These are phyloP conservation scores for Cruciata laevipes DNA, from an alignment of 257 asterid genomes.

Conservation along the genomic window DNA sequence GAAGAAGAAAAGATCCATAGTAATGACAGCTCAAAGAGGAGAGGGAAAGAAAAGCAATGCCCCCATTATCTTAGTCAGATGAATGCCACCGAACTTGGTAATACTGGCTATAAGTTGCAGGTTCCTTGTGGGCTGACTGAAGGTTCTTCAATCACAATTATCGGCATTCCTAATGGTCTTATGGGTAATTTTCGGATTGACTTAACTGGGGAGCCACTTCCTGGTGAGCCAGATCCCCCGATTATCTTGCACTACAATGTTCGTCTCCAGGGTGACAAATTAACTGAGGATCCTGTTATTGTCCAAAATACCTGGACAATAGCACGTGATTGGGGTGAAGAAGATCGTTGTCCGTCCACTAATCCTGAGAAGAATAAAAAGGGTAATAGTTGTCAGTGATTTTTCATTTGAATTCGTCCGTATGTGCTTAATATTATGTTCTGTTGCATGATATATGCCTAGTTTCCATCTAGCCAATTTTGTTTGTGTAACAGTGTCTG, in stretches of 20 bases:
- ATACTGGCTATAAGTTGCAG: constrained; percentile 49
- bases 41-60: constrained; percentile 89
- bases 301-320: constrained; percentile 97
- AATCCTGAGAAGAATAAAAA: constrained; percentile 50
- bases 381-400: constrained; percentile 35
- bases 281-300: constrained; percentile 89
- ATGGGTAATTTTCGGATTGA: constrained; percentile 84
- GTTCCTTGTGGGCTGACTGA: constrained; percentile 96
- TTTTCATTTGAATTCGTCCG: not conserved
- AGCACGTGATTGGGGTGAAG: constrained; percentile 96
- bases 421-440: not conserved
- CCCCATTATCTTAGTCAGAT: constrained; percentile 86
- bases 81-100: constrained; percentile 64
- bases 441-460: not conserved
- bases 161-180: constrained; percentile 90
- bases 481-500: constrained; percentile 13
- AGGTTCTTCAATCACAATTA: constrained; percentile 91
- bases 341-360: constrained; percentile 86
- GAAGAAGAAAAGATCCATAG: constrained; percentile 54
- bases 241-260: constrained; percentile 86
- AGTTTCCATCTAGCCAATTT: not conserved
- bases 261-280: constrained; percentile 81
- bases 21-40: constrained; percentile 52
- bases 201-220: constrained; percentile 87
- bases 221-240: constrained; percentile 98